Base-by-base conservation (phyloP, 305 asterid genomes). In the Lippia alba region DNA sequence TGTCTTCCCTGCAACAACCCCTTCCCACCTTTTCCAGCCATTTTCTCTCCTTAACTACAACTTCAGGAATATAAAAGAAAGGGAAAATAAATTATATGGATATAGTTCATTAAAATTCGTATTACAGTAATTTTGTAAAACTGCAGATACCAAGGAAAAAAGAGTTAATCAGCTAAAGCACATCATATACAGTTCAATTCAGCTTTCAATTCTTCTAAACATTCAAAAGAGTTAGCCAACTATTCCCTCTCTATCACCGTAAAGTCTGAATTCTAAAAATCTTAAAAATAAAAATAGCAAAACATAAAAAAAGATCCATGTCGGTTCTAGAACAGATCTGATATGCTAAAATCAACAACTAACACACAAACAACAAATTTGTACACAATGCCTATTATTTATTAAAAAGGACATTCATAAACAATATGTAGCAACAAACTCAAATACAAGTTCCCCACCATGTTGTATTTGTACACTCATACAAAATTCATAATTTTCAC, bases 21-120 rank as follows among this genome's bases (percentile, higher is more conserved):
- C 74, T 92, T 92, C 41, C 98, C 98, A 64, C 98, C 98, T 80
- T 92, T 92, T 61, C 98, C 98, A 39, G 98, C 97, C 98, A 92
- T 92, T 66, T 55, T 12, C 74, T 57, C 34, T 40, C 46, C 64
- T 63, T 49, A 34, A 56, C 70, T 32, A 46, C 74, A 61, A 15
- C 30, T 53, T 61, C 61, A 17, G 45, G 18, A 34, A 48, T 41
- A 53, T 32, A 30, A 17, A 6, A 58, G 2, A 9, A 51, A 51
- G 0, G 58, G 19, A 12, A 4, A 30, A 3, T 8, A 20, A 10
- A 12, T 40, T 3, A 49, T 14, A 15, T 6, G 59, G 0, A 11
- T 16, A 4, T 0, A 10, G 12, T 3, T 5, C 56, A 4, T 1
- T 34, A 16, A 40, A 2, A n/a, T n/a, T n/a, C n/a, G n/a, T n/a